phyloP scores from a whole-genome alignment of 768 basidiomycete species.

The Leccinum olivaceopallidum region DNA sequence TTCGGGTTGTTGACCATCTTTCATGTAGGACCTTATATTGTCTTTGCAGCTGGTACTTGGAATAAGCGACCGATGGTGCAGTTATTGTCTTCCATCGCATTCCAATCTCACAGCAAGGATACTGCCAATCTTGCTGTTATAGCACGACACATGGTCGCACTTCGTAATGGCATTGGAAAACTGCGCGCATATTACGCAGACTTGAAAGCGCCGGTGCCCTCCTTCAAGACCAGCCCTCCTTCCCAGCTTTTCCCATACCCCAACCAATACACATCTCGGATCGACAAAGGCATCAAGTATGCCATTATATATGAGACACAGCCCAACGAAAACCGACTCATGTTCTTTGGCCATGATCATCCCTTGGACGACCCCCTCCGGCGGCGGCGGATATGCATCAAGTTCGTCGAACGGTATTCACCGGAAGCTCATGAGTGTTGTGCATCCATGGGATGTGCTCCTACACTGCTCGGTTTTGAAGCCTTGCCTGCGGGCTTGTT shows the following conservation, averaged over 20 bases:
- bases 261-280: slow-evolving; percentile 12
- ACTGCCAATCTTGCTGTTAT: too few species aligned
- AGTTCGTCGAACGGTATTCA: slow-evolving; percentile 30
- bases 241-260: slow-evolving; percentile 6
- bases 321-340: slow-evolving; percentile 2
- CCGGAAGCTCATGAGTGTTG: slow-evolving; percentile 26
- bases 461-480: slow-evolving; percentile 27
- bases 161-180: too few species aligned
- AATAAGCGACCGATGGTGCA: too few species aligned
- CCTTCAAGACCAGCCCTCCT: not conserved
- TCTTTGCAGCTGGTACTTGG: too few species aligned
- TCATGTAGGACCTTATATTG: too few species aligned
- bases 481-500: slow-evolving; percentile 30
- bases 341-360: slow-evolving; percentile 10
- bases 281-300: slow-evolving; percentile 7
- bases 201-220: not conserved
- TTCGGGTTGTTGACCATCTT: too few species aligned
- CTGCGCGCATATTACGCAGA: slow-evolving; percentile 27
- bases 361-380: not conserved
- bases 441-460: slow-evolving; percentile 27
- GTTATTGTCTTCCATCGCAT: too few species aligned
- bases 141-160: too few species aligned
- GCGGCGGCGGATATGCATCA: slow-evolving; percentile 24
- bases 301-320: too few species aligned
- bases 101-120: too few species aligned